These are phyloP conservation scores for Arthroderma sp. DNA, from an alignment of 2,329 filamentous ascomycete genomes.

Conservation along the genomic window DNA sequence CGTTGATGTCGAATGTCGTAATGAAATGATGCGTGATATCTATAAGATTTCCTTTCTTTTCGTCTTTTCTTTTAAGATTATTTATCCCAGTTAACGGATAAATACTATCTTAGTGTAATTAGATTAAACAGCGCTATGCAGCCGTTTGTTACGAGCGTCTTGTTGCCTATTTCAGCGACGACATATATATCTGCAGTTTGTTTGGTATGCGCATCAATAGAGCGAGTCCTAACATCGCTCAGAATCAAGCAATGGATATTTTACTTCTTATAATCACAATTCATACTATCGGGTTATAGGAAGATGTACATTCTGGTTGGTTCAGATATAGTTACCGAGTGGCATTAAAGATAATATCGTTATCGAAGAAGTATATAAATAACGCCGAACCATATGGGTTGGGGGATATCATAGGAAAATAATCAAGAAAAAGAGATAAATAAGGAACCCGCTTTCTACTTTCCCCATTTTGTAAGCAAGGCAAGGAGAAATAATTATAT, in stretches of 20 bases:
- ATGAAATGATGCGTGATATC: background rate
- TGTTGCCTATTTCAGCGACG: background rate
- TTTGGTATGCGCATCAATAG: background rate
- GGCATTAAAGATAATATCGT: conserved; percentile 3
- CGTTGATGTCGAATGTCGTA: background rate
- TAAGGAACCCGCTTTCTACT: background rate
- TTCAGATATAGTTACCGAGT: background rate
- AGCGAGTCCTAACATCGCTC: background rate
- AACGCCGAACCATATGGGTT: conserved; percentile 1
- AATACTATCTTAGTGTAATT: background rate
- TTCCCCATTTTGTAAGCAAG: background rate
- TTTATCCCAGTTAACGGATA: background rate
- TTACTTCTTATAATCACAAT: background rate
- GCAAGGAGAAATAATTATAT: background rate
- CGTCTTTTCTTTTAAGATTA: background rate
- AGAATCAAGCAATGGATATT: background rate
- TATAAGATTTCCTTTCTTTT: background rate
- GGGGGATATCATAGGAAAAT: background rate
- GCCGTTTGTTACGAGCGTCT: background rate
- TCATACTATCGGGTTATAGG: background rate
- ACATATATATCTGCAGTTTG: background rate
- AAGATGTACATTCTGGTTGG: background rate
- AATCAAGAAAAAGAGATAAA: background rate
- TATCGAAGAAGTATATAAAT: background rate
- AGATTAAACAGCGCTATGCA: conserved; percentile 1